phyloP scores from a whole-genome alignment of 306 rosid species.

The barrel medic (Medicago truncatula) region MtrunA17r5.0-ANR NC_053049.1:11445501-11446000 shows the following conservation, averaged over 20 bases:
- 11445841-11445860: constrained; percentile 2
- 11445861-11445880: not conserved
- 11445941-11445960: constrained; percentile 86
- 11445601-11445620: too few relatives aligned
- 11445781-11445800: not conserved
- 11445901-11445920: constrained; percentile 64
- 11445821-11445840: not conserved
- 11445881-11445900: constrained; percentile 56
- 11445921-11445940: constrained; percentile 85
- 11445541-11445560: too few relatives aligned
- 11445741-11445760: not conserved
- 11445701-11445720: too few relatives aligned
- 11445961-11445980: constrained; percentile 88
- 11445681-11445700: too few relatives aligned
- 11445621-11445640: too few relatives aligned
- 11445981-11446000: constrained; percentile 77
- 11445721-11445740: not conserved
- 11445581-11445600: too few relatives aligned
- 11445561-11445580: too few relatives aligned
- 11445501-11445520: too few relatives aligned
- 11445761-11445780: not conserved
- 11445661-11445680: too few relatives aligned
- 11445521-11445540: too few relatives aligned
- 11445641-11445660: too few relatives aligned
- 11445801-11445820: not conserved